A percentile compares a stretch with the other conserved stretches of the same genome.
Evolutionary conservation across 1,284 basidiomycete species (phyloP).

Genomic region (Trametes versicolor): DNA sequence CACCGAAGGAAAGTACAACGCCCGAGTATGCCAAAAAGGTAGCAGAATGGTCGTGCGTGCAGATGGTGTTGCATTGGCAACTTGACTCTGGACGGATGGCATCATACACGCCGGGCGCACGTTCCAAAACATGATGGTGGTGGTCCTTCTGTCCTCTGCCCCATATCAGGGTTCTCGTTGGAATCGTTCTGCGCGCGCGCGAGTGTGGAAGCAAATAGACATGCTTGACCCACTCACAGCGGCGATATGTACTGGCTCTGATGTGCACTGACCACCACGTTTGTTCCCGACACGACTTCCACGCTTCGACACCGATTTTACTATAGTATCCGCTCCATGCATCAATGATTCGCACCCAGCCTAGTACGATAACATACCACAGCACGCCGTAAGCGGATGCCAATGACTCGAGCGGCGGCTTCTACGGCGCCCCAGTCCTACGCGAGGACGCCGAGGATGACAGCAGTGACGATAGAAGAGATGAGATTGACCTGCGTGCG

Average conservation of each 20-base stretch:
- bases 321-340: neutral
- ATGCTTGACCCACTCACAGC: neutral
- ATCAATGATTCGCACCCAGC: neutral
- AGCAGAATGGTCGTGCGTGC: neutral
- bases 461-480: conserved; percentile 37
- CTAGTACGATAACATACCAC: neutral
- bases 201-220: neutral
- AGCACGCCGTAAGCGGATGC: neutral
- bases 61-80: neutral
- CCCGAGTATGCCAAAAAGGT: conserved; percentile 1
- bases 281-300: neutral
- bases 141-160: neutral
- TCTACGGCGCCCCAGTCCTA: neutral
- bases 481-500: conserved; percentile 35
- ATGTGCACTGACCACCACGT: neutral
- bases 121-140: neutral
- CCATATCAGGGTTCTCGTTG: neutral
- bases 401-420: conserved; percentile 1
- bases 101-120: neutral
- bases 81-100: neutral
- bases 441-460: conserved; percentile 33
- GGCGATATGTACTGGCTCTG: neutral
- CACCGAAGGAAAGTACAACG: neutral
- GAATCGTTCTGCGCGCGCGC: neutral
- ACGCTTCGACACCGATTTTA: neutral